A percentile compares a stretch with the other conserved stretches of the same genome.
Evolutionary conservation across 177 flowering plant genomes (phyloP).

Genomic region (Vitis hybrid): DNA sequence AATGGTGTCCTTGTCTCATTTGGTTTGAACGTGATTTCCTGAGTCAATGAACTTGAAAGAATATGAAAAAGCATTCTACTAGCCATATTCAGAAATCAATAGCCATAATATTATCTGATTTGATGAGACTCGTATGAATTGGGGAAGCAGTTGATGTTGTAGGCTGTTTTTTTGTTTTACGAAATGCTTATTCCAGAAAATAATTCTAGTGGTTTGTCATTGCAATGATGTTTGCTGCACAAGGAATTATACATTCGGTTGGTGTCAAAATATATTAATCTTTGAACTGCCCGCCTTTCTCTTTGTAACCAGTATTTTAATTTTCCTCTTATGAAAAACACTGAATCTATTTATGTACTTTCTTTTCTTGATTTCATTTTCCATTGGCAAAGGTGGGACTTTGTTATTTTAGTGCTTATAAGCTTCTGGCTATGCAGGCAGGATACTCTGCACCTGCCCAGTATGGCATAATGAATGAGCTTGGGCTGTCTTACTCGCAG

Average conservation of each 20-base stretch:
- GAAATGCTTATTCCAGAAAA: too few species aligned
- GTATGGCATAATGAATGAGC: conserved; percentile 10
- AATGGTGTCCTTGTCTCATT: background rate
- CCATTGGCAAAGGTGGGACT: background rate
- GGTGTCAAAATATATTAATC: too few species aligned
- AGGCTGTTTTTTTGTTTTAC: too few species aligned
- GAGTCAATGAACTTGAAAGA: background rate
- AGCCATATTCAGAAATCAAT: background rate
- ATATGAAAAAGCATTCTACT: background rate
- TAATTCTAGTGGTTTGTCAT: too few species aligned
- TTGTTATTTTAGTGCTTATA: background rate
- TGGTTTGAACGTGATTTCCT: background rate
- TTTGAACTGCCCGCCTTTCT: too few species aligned
- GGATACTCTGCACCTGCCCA: conserved; percentile 23
- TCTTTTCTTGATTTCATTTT: background rate
- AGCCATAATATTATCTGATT: too few species aligned
- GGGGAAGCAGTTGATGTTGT: too few species aligned
- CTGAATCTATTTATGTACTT: background rate
- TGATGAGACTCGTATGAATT: too few species aligned
- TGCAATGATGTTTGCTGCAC: too few species aligned
- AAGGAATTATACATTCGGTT: too few species aligned
- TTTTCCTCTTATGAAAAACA: too few species aligned
- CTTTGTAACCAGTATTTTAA: too few species aligned
- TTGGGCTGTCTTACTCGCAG: conserved; percentile 8
- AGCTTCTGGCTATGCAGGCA: conserved; percentile 10